phyloP scores from a whole-genome alignment of 2,329 filamentous ascomycete genomes.

The Sporothrix pallida region DNA sequence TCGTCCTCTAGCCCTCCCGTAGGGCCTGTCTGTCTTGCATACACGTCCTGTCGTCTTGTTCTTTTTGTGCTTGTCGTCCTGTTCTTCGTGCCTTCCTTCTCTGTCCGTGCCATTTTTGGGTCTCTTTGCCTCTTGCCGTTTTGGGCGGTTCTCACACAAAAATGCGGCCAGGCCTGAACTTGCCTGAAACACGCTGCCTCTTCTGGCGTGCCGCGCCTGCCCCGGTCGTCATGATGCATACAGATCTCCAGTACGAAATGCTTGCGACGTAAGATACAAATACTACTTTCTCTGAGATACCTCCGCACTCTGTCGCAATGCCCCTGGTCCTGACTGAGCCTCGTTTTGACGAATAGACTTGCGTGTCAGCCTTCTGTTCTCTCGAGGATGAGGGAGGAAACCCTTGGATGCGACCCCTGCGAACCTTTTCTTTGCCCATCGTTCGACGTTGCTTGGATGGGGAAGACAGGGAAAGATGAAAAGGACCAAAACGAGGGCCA shows the following conservation, averaged over 20 bases:
- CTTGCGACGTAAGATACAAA: no score
- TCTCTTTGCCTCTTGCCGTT: conserved; percentile 5
- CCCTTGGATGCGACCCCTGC: no score
- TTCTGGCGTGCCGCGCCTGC: conserved; percentile 20
- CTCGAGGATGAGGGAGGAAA: background rate
- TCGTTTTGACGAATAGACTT: conserved; percentile 19
- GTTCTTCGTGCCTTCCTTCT: conserved; percentile 8
- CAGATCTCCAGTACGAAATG: no score
- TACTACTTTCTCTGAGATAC: no score
- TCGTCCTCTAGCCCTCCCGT: conserved; percentile 17
- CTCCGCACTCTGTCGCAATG: background rate
- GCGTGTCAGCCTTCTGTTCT: conserved; percentile 18
- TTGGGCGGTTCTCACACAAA: background rate
- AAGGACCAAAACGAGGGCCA: no score
- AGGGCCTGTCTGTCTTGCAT: conserved; percentile 28
- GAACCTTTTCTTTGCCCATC: background rate
- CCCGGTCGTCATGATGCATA: background rate
- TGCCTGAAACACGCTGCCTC: conserved; percentile 27
- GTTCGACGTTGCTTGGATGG: conserved; percentile 8
- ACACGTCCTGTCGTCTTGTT: conserved; percentile 6
- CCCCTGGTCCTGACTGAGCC: background rate
- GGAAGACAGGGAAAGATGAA: conserved; percentile 10
- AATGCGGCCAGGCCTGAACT: conserved; percentile 24
- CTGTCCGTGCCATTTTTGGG: background rate
- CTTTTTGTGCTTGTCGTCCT: background rate